Evolutionary conservation across 495 filamentous ascomycete genomes (phyloP).

Genomic region (Schizothecium vesticola): DNA sequence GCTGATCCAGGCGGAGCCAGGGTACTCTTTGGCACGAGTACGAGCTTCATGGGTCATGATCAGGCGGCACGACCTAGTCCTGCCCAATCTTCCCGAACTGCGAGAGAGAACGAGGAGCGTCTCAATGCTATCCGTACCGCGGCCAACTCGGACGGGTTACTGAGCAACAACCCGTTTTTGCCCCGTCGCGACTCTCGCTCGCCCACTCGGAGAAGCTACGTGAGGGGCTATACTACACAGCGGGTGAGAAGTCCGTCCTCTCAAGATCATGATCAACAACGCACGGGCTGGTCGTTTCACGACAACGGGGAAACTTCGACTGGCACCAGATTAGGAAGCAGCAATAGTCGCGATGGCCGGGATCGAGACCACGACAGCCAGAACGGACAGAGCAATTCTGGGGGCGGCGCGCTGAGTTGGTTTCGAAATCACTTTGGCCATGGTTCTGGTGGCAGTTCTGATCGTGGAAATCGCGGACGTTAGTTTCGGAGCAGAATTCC

Average conservation of each 20-base stretch:
- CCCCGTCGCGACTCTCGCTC: constrained; percentile 17
- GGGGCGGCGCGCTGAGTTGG: constrained; percentile 18
- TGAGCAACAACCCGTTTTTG: background rate
- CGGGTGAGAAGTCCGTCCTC: constrained; percentile 15
- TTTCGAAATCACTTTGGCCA: constrained; percentile 22
- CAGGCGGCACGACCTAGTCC: background rate
- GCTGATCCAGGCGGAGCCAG: background rate
- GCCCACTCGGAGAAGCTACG: constrained; percentile 1
- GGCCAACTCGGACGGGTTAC: background rate
- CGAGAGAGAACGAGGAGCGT: constrained; percentile 20
- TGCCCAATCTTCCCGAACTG: constrained; percentile 4
- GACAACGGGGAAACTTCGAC: background rate
- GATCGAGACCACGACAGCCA: constrained; percentile 1
- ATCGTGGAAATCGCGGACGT: constrained; percentile 11
- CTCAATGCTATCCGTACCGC: constrained; percentile 22
- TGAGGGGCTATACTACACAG: background rate
- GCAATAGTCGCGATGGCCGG: background rate
- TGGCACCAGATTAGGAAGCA: background rate
- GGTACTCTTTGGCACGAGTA: background rate
- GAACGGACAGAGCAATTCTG: background rate
- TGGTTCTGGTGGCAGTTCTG: constrained; percentile 4
- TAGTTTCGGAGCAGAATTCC: constrained; percentile 5
- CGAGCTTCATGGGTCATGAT: background rate
- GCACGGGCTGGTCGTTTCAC: background rate
- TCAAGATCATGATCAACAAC: background rate